Evolutionary conservation across 176 grass and related monocot genomes (phyloP).

Genomic region (Microstegium vimineum): DNA sequence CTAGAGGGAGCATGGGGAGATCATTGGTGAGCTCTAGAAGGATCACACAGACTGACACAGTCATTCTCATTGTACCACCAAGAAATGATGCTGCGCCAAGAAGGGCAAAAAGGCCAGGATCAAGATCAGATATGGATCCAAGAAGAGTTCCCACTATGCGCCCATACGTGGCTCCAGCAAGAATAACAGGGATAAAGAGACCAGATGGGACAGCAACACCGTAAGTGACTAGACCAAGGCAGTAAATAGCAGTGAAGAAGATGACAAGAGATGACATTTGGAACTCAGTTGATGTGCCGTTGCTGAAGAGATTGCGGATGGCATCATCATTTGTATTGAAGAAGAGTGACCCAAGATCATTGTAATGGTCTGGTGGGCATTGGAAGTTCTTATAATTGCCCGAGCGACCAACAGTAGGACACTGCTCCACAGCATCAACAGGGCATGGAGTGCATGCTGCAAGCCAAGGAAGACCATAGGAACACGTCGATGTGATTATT

Average conservation of each 20-base stretch:
- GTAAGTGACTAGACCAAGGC: conserved; percentile 70
- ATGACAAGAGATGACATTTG: conserved; percentile 61
- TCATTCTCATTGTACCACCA: conserved; percentile 94
- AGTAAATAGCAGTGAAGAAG: conserved; percentile 71
- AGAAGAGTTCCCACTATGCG: conserved; percentile 73
- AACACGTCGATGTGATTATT: conserved; percentile 73
- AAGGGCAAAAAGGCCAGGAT: conserved; percentile 76
- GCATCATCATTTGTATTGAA: conserved; percentile 96
- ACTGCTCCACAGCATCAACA: conserved; percentile 38
- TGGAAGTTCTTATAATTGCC: conserved; percentile 86
- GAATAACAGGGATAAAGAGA: conserved; percentile 93
- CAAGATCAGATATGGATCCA: conserved; percentile 55
- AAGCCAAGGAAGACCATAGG: conserved; percentile 77
- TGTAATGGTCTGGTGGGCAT: conserved; percentile 80
- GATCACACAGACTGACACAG: conserved; percentile 86
- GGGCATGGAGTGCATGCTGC: conserved; percentile 65
- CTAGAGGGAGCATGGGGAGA: conserved; percentile 72
- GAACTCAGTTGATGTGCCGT: conserved; percentile 54
- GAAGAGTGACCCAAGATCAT: conserved; percentile 80
- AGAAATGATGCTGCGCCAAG: conserved; percentile 85
- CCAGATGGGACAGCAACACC: conserved; percentile 83
- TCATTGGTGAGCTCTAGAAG: conserved; percentile 90
- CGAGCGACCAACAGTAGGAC: conserved; percentile 67
- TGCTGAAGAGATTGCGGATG: conserved; percentile 89
- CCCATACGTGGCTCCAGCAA: conserved; percentile 71